Evolutionary conservation across 1,284 basidiomycete species (phyloP), one percentile per base, ranked within the genome.

Genomic region (Leccinum griseonigrum): DNA sequence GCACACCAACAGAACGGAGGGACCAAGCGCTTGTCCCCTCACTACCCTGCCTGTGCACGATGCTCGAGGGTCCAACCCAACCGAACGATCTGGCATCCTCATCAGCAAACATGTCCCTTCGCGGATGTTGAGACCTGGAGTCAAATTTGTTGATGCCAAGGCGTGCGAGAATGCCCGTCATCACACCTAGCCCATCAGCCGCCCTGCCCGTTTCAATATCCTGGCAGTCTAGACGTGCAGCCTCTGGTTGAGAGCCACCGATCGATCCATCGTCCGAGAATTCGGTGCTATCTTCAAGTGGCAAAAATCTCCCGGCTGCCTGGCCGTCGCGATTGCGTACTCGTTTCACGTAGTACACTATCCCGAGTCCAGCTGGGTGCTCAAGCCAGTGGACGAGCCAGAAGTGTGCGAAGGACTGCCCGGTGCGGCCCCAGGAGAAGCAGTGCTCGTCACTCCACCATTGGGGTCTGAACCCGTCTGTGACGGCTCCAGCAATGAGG

Each of bases 21-120:
- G 86, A 87, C 77, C 82, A 84, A 11, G 79, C 74, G 54, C 81
- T 83, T 14, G 63, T 58, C 28, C 53, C 53, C 5, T 76, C 78
- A 16, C 75, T 74, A 54, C 73, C 60, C 38, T 77, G 52, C 71
- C 77, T 64, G 74, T 76, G 63, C 69, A 71, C n/a, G 67, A 65
- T 64, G 72, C 62, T 54, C 70, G 66, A 74, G 67, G 57, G 68
- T 70, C 58, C 67, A 67, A 60, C 66, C 73, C 38, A 69, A 34
- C 75, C 78, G 60, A 87, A 85, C 22, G 83, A 80, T 13, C 80
- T 77, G 2, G 81, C 79, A 68, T 92, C 90, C 73, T 92, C 90
- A 62, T 92, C 89, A 2, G 85, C 89, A 38, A 92, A 81, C 84
- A 92, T 91, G 69, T 92, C 89, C 32, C 81, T 78, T 38, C 88